Evolutionary conservation across 495 filamentous ascomycete species (phyloP).

Genomic region (Penicillium odoratum): DNA sequence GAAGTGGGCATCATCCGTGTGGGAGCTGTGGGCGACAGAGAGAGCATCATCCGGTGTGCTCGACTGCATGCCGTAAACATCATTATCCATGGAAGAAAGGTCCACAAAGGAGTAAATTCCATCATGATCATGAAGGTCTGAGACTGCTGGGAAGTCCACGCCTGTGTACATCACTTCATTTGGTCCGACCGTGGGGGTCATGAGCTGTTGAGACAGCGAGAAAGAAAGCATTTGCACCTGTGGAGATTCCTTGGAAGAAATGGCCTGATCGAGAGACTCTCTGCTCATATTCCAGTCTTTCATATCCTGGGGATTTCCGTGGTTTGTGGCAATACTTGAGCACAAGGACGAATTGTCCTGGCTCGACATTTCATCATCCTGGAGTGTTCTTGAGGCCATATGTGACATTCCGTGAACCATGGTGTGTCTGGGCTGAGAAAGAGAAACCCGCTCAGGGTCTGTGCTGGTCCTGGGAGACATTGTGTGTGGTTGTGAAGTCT

Average conservation of each 20-base stretch:
- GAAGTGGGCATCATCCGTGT: constrained; percentile 43
- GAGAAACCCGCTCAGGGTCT: constrained; percentile 37
- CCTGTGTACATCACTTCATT: constrained; percentile 49
- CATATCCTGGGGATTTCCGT: constrained; percentile 40
- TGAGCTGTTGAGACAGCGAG: constrained; percentile 45
- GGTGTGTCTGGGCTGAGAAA: constrained; percentile 42
- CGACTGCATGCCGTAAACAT: constrained; percentile 39
- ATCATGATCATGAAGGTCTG: constrained; percentile 41
- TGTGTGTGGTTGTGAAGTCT: constrained; percentile 22
- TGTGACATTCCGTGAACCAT: constrained; percentile 41
- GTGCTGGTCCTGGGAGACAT: constrained; percentile 44
- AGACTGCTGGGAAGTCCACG: constrained; percentile 44
- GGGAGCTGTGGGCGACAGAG: constrained; percentile 44
- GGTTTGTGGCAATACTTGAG: constrained; percentile 39
- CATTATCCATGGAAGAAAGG: constrained; percentile 46
- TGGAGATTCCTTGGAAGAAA: constrained; percentile 42
- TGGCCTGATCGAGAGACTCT: constrained; percentile 42
- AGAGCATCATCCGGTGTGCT: constrained; percentile 45
- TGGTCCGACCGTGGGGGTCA: constrained; percentile 44
- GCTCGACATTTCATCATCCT: constrained; percentile 51
- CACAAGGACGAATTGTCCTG: constrained; percentile 47
- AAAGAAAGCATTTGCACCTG: constrained; percentile 51
- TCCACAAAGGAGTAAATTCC: constrained; percentile 46
- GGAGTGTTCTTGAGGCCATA: constrained; percentile 43
- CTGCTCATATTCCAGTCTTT: constrained; percentile 44